phyloP scores from a whole-genome alignment of 75 land plant species.

The Picea sitchensis region DNA sequence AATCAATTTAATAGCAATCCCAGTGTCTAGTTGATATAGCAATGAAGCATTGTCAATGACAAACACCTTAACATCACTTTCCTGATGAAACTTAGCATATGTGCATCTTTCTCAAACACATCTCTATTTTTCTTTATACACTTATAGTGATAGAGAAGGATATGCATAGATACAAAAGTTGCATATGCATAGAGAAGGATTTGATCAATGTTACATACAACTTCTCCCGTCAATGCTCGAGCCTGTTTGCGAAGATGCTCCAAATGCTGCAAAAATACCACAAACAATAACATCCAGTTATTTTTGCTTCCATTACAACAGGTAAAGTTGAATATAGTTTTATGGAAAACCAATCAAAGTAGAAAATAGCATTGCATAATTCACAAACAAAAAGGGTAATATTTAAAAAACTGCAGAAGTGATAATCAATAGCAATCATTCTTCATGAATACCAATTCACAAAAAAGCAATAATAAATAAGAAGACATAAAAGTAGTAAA shows the following conservation, averaged over 20 bases:
- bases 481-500: too few relatives aligned
- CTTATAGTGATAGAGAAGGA: neutral
- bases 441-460: too few relatives aligned
- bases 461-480: too few relatives aligned
- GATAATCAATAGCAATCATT: too few relatives aligned
- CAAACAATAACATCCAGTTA: neutral
- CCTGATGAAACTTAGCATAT: neutral
- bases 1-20: neutral
- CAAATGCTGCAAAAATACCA: conserved; percentile 3
- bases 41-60: neutral
- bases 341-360: neutral
- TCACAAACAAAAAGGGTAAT: neutral
- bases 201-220: conserved; percentile 7
- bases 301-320: neutral
- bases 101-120: neutral
- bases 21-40: neutral
- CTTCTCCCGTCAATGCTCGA: conserved; percentile 9
- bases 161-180: neutral
- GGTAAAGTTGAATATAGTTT: neutral
- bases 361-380: neutral
- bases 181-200: neutral
- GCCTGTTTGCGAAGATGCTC: conserved; percentile 11
- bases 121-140: neutral
- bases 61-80: neutral
- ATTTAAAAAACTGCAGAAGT: neutral